Evolutionary conservation across 2,329 filamentous ascomycete species (phyloP), one percentile per base, ranked within the genome.

Genomic region (Balansia obtecta): DNA sequence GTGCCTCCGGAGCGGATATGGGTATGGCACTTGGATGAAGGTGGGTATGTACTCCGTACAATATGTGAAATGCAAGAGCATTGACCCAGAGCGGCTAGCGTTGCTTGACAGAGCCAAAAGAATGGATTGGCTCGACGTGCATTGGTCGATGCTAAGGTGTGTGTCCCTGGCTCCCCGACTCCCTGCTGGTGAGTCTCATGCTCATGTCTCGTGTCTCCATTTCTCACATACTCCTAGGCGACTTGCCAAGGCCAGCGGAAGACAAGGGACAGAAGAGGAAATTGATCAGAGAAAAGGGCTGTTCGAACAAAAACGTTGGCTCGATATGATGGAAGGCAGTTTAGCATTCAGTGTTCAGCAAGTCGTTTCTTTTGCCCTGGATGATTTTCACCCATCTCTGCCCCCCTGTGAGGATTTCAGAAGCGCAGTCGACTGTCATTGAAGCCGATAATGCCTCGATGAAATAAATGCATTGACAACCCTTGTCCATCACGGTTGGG

Each of bases 1-100:
- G 48, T 27, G 10, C 12, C 42, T 30, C 46, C 51, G 48, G 51
- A 50, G 51, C 34, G 44, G 45, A 27, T 42, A 44, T 30, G 34
- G 7, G 30, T 30, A 20, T 27, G 42, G 9, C 5, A 37, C 34
- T 37, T 27, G 6, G 5, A 13, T 7, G 18, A 30, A 27, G 42
- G 42, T 44, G 42, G 42, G 42, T 44, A 41, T 2, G 37, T 15
- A 39, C 10, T 44, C 8, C 11, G 37, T 15, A 39, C 10, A 39
- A 39, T 39, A 27, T 27, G 27, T 5, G 8, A 41, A 3, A 41
- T n/a, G 10, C 39, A 41, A 41, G 18, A 41, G n/a, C 37, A 37
- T 41, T 41, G n/a, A 16, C 39, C 39, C 39, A 41, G 39, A 13
- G 39, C 39, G 18, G n/a, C n/a, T 20, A 37, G 34, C 34, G 34